Conservation (phyloP, 192 early-diverging fungal genomes). For the Chytriomyces confervae region DNA sequence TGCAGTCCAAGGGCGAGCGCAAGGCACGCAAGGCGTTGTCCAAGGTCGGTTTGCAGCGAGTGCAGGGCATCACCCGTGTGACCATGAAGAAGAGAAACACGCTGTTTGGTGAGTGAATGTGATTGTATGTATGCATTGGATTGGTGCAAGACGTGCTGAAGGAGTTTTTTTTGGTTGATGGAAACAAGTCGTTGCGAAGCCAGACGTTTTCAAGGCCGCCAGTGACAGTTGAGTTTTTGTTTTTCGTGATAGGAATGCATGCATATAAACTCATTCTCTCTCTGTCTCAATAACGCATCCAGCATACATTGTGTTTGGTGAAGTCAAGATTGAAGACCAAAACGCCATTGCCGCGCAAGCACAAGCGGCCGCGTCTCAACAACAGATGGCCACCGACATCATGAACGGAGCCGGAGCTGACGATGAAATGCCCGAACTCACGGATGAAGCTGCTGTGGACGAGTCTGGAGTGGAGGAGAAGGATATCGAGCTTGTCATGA, state of each 20-base stretch:
- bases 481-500: conserved; percentile 94
- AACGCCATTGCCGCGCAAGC: conserved; percentile 62
- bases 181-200: conserved; percentile 82
- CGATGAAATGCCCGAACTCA: conserved; percentile 55
- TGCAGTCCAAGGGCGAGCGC: conserved; percentile 84
- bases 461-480: conserved; percentile 83
- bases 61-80: conserved; percentile 86
- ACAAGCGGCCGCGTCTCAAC: conserved; percentile 70
- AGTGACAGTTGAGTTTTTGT: conserved; percentile 68
- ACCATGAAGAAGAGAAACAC: conserved; percentile 83
- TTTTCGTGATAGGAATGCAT: too few relatives aligned
- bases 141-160: too few relatives aligned
- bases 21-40: conserved; percentile 97
- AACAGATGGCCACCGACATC: conserved; percentile 52
- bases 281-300: neutral
- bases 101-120: conserved; percentile 60
- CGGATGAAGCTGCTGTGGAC: conserved; percentile 75
- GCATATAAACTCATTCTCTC: too few relatives aligned
- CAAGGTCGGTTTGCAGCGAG: conserved; percentile 88
- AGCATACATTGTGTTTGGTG: conserved; percentile 95
- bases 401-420: conserved; percentile 44
- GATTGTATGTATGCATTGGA: too few relatives aligned
- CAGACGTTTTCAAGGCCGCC: conserved; percentile 93
- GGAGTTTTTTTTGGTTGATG: too few relatives aligned
- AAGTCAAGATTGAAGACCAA: conserved; percentile 87